phyloP scores from a whole-genome alignment of 2,329 filamentous ascomycete species.

The Cladosporium phlei region DNA sequence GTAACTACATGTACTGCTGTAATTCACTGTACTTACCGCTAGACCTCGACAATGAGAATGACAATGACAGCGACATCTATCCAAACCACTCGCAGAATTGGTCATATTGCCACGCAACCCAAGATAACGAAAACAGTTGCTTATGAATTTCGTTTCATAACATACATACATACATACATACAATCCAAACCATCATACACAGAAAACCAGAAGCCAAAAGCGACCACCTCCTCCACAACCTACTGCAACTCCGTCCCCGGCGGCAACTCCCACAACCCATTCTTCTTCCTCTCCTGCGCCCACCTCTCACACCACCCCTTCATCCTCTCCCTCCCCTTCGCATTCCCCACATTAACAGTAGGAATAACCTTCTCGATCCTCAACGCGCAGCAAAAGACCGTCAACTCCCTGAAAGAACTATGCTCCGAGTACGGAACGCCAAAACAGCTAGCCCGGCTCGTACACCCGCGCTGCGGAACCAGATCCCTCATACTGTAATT shows the following conservation, averaged over 20 bases:
- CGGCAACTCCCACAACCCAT: conserved; percentile 49
- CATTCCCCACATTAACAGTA: conserved; percentile 78
- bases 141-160: no score
- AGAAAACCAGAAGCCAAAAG: no score
- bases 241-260: conserved; percentile 18
- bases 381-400: conserved; percentile 84
- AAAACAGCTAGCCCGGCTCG: conserved; percentile 76
- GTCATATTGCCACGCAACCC: no score
- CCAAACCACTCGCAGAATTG: no score
- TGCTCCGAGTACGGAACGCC: conserved; percentile 96
- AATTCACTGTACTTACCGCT: no score
- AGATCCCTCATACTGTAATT: conserved; percentile 69
- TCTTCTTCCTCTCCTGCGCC: conserved; percentile 58
- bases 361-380: conserved; percentile 86
- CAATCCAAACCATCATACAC: no score
- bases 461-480: conserved; percentile 76
- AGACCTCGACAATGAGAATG: no score
- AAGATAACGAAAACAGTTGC: no score
- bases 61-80: no score
- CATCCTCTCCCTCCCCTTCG: conserved; percentile 61
- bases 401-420: conserved; percentile 88
- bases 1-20: no score
- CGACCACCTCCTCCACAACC: no score
- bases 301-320: conserved; percentile 62
- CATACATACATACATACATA: no score